Base-by-base conservation (phyloP, 1,284 basidiomycete species). In the Rhizopogon hawkerae region DNA sequence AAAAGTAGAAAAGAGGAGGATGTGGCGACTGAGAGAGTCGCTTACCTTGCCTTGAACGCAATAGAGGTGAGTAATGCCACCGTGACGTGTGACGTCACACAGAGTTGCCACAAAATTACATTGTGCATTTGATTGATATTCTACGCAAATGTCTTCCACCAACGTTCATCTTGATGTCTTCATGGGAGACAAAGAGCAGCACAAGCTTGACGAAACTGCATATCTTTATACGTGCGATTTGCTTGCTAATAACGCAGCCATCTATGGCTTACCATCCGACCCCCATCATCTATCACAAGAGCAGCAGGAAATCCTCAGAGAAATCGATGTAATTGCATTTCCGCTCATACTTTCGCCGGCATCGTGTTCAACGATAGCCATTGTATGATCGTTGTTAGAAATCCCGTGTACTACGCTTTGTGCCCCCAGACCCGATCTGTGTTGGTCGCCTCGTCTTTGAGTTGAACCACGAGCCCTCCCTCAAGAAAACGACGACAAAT, bases 401-500 rank as follows among this genome's bases (percentile, higher is more conserved):
- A 56, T 58, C 60, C 7, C 47, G 61, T 11, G 53, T 58, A 4
- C 58, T 73, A 49, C 59, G 60, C 26, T 74, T 72, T 56, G 57
- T 60, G 5, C 61, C 62, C 8, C 70, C 71, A 2, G 35, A 54
- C 16, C 62, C 70, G 9, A 60, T 74, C 33, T 57, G 60, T 5
- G 66, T 58, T 2, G 71, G 72, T 2, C 63, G 69, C 24, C 57
- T 76, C 24, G 60, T 68, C 35, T 71, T 76, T 50, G 67, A 64
- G 29, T 56, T 74, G 46, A 70, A 70, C 52, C 38, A 57, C 29
- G 62, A 69, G 0, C 57, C 67, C 6, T 69, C 65, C 11, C 58
- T 77, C 7, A 57, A 64, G n/a, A 76, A 75, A 61, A 75, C 74
- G 26, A 60, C 66, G 2, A 54, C 63, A 36, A 77, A 77, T 61